Percentiles rank a stretch among this genome's conserved stretches.
Conservation (phyloP, 352 stramenopile species). For the Pythium sp. region DNA sequence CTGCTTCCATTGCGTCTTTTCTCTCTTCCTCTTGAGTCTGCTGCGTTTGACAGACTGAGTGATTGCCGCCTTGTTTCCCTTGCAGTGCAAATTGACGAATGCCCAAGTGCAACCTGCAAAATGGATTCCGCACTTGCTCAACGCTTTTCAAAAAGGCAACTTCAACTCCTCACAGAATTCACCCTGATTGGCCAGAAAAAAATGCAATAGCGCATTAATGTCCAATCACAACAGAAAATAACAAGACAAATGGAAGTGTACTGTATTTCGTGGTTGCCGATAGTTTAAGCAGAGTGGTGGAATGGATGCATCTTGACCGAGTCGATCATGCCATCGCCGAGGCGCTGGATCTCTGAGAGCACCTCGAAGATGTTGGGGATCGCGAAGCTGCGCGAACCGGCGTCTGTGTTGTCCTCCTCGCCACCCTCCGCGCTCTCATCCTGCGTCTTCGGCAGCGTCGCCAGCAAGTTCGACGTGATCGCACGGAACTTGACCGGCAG, state of each 20-base stretch:
- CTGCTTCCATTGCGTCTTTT: not conserved
- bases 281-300: slow-evolving; percentile 9
- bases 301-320: slow-evolving; percentile 56
- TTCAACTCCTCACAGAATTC: not conserved
- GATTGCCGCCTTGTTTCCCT: not conserved
- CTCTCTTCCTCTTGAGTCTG: not conserved
- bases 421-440: slow-evolving; percentile 20
- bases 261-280: not conserved
- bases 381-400: slow-evolving; percentile 31
- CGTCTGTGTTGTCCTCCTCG: slow-evolving; percentile 20
- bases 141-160: not conserved
- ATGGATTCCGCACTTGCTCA: not conserved
- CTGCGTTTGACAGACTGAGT: not conserved
- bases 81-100: not conserved
- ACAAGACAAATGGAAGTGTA: slow-evolving; percentile 4
- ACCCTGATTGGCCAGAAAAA: not conserved
- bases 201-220: not conserved
- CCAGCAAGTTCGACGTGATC: slow-evolving; percentile 63
- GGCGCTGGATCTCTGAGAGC: slow-evolving; percentile 67
- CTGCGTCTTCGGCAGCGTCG: slow-evolving; percentile 39
- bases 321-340: slow-evolving; percentile 63
- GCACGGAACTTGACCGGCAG: slow-evolving; percentile 77
- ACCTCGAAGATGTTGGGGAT: slow-evolving; percentile 80
- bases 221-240: not conserved
- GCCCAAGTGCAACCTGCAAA: not conserved